Percentiles rank a stretch among this genome's conserved stretches.
phyloP scores from a whole-genome alignment of 2,329 filamentous ascomycete genomes.

The Monosporascus sp. region DNA sequence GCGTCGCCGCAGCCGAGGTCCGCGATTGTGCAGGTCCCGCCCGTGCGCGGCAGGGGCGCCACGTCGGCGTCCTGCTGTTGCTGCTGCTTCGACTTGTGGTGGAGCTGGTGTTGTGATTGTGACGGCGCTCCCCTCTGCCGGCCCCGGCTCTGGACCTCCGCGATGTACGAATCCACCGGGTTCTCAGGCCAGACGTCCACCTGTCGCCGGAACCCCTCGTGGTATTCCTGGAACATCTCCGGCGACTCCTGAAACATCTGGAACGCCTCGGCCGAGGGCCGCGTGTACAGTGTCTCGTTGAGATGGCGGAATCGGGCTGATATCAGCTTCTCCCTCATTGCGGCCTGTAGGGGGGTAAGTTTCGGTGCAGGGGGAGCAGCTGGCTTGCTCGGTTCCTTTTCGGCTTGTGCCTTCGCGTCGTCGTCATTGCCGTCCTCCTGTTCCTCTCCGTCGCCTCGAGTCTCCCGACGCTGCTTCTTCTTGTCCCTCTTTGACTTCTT shows the following conservation, averaged over 20 bases:
- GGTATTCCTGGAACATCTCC: conserved; percentile 94
- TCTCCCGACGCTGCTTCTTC: conserved; percentile 18
- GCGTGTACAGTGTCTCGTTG: conserved; percentile 94
- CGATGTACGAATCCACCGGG: conserved; percentile 83
- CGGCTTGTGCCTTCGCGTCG: conserved; percentile 4
- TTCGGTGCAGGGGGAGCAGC: conserved; percentile 39
- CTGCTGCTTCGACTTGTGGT: conserved; percentile 10
- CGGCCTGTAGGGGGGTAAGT: conserved; percentile 86
- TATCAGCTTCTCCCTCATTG: conserved; percentile 92
- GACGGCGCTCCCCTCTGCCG: conserved; percentile 35
- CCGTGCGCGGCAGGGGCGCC: conserved; percentile 64
- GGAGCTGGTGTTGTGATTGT: conserved; percentile 16
- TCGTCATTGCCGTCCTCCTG: conserved; percentile 14
- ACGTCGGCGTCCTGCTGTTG: conserved; percentile 18
- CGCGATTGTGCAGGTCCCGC: conserved; percentile 71
- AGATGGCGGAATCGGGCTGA: conserved; percentile 95
- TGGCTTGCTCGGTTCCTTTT: conserved; percentile 10
- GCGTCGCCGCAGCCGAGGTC: conserved; percentile 95
- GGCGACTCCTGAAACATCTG: conserved; percentile 77
- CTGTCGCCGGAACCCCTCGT: conserved; percentile 92
- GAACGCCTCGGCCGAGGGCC: conserved; percentile 78
- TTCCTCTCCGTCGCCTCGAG: conserved; percentile 8
- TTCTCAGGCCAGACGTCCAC: conserved; percentile 96
- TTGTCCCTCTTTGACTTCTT: conserved; percentile 23
- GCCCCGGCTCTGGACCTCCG: conserved; percentile 64